Conservation (phyloP, 129 eudicot species). For the Pittosporum tobira region DNA sequence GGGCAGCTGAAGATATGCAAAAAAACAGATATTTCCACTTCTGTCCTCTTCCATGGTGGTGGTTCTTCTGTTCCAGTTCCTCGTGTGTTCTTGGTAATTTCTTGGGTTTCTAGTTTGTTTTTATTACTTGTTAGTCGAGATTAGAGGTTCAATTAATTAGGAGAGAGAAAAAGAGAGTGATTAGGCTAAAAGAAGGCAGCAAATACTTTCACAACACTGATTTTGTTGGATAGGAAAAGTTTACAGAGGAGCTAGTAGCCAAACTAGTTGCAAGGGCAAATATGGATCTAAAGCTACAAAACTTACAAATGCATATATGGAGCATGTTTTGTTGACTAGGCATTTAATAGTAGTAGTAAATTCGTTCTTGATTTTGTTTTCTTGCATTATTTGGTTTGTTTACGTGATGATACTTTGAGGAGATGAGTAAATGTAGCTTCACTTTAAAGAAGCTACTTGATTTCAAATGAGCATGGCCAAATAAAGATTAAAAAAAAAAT, state of each 20-base stretch:
- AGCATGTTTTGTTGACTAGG: neutral
- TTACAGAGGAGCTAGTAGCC: too few relatives aligned
- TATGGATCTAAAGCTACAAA: too few relatives aligned
- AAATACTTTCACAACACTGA: constrained; percentile 7
- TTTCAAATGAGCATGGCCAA: neutral
- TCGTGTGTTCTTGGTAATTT: constrained; percentile 9
- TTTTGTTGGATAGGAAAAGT: too few relatives aligned
- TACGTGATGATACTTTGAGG: too few relatives aligned
- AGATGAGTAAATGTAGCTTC: too few relatives aligned
- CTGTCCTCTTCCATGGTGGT: constrained; percentile 27
- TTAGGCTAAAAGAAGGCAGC: neutral
- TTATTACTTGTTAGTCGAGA: constrained; percentile 8
- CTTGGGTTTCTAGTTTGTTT: constrained; percentile 15
- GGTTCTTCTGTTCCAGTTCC: constrained; percentile 20
- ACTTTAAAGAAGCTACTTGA: neutral
- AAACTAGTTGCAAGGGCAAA: too few relatives aligned
- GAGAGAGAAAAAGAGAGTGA: neutral
- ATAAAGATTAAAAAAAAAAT: neutral
- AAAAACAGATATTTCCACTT: constrained; percentile 24
- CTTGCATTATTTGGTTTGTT: too few relatives aligned
- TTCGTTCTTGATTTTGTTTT: too few relatives aligned
- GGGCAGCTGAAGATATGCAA: constrained; percentile 41
- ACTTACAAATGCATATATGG: too few relatives aligned
- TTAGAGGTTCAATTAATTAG: neutral
- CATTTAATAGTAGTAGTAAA: too few relatives aligned